Base-by-base conservation (phyloP, 495 filamentous ascomycete species). In the Umbilicaria muhlenbergii region DNA sequence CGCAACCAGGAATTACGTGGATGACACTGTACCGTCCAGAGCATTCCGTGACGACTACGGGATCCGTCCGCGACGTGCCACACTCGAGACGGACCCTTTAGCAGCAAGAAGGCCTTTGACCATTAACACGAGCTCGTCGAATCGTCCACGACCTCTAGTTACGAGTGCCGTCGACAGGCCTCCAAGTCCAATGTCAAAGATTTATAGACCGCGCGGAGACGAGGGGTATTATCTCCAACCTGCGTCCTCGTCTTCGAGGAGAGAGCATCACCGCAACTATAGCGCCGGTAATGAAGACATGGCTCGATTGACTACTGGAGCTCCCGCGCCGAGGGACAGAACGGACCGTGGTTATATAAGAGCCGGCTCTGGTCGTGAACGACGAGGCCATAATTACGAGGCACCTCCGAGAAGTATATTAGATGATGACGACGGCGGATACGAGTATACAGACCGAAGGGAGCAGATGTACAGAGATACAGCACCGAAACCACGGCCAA, bases 391-490 rank as follows among this genome's bases (percentile, higher is more conserved):
- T 11, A 53, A 34, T 37, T 28, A 41, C 11, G 35, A 14, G 19
- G 44, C 40, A 21, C 51, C 51, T n/a, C 10, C 40, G 12, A 39
- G 45, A 11, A 52, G 46, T 31, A 39, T 40, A 41, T 46, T 58
- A 39, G 54, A 59, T 36, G 66, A 73, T 32, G 61, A 79, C 39
- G 77, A 79, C 34, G 67, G 77, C 34, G 75, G 75, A 1, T 85
- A 78, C 52, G 80, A 81, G 38, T 86, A 85, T 48, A 85, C 80
- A 4, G 79, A 74, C 19, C 74, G 78, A 8, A 67, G 74, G 48
- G 80, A 85, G 46, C 64, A 82, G 39, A 79, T 76, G 32, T 69
- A 81, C 34, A 75, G 76, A 37, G 81, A 86, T 46, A 42, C 75
- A 60, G 56, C 65, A 59, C 58, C 61, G 44, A 58, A 68, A 44